Evolutionary conservation across 169 alveolate species (phyloP).

Genomic region (Cryptosporidium muris): DNA sequence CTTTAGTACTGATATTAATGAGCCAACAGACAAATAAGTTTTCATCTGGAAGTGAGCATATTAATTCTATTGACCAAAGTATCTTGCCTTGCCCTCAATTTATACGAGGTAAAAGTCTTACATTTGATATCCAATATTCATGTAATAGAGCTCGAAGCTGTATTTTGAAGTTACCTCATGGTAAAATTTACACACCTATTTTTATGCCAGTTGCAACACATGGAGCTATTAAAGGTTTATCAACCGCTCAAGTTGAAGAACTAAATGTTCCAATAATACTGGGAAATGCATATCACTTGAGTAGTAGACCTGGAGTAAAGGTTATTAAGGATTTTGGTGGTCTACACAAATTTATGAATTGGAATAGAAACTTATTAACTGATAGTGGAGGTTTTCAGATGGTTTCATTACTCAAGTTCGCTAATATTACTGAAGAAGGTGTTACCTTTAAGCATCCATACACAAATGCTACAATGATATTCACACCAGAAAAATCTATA

Average conservation of each 20-base stretch:
- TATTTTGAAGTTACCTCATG: conserved; percentile 92
- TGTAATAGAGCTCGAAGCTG: conserved; percentile 92
- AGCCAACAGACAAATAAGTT: too few relatives aligned
- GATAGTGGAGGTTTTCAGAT: conserved; percentile 98
- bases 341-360: conserved; percentile 91
- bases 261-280: conserved; percentile 88
- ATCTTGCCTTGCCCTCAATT: too few relatives aligned
- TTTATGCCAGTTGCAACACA: conserved; percentile 99
- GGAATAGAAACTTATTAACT: conserved; percentile 93
- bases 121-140: conserved; percentile 71
- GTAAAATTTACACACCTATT: conserved; percentile 94
- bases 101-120: conserved; percentile 12
- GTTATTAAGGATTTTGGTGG: conserved; percentile 90
- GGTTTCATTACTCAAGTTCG: conserved; percentile 90
- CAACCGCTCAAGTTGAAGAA: conserved; percentile 80
- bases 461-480: conserved; percentile 80
- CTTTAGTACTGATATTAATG: too few relatives aligned
- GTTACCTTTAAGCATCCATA: conserved; percentile 91
- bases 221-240: conserved; percentile 93
- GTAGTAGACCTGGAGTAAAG: conserved; percentile 93
- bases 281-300: conserved; percentile 97
- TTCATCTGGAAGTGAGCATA: too few relatives aligned
- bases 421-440: conserved; percentile 93
- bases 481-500: conserved; percentile 96
- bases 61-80: too few relatives aligned